Evolutionary conservation across 2,329 filamentous ascomycete genomes (phyloP).

Genomic region (Cladosporium velox): DNA sequence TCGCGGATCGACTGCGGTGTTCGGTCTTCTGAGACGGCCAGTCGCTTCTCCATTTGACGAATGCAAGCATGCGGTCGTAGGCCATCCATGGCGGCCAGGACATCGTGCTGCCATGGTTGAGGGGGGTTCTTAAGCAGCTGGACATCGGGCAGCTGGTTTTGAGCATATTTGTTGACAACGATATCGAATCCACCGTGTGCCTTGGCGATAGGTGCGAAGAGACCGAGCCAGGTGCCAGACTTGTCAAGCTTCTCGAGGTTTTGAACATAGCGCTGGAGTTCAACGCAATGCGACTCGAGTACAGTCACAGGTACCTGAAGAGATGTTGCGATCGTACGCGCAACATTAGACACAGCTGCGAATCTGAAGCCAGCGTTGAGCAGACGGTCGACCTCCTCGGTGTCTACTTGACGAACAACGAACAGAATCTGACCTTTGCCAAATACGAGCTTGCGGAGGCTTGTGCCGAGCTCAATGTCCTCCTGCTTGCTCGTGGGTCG

Average conservation of each 20-base stretch:
- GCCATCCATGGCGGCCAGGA: constrained; percentile 40
- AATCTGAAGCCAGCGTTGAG: constrained; percentile 78
- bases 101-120: constrained; percentile 36
- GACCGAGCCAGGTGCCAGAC: constrained; percentile 41
- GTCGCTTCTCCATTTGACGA: constrained; percentile 23
- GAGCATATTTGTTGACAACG: constrained; percentile 43
- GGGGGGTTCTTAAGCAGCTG: constrained; percentile 38
- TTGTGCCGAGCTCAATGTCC: constrained; percentile 45
- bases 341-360: constrained; percentile 67
- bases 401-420: constrained; percentile 66
- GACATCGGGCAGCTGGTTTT: constrained; percentile 49
- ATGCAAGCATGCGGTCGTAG: constrained; percentile 21
- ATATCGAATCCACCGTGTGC: constrained; percentile 44
- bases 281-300: constrained; percentile 62
- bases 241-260: constrained; percentile 44
- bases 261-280: constrained; percentile 63
- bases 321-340: constrained; percentile 66
- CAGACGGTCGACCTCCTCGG: constrained; percentile 63
- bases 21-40: constrained; percentile 13
- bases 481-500: constrained; percentile 23
- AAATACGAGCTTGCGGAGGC: constrained; percentile 42
- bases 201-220: constrained; percentile 40
- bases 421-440: constrained; percentile 80
- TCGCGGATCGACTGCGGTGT: constrained; percentile 33
- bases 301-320: constrained; percentile 70